These are phyloP conservation scores for Fragaria iinumae DNA, from an alignment of 306 rosid genomes.

Conservation along the genomic window DNA sequence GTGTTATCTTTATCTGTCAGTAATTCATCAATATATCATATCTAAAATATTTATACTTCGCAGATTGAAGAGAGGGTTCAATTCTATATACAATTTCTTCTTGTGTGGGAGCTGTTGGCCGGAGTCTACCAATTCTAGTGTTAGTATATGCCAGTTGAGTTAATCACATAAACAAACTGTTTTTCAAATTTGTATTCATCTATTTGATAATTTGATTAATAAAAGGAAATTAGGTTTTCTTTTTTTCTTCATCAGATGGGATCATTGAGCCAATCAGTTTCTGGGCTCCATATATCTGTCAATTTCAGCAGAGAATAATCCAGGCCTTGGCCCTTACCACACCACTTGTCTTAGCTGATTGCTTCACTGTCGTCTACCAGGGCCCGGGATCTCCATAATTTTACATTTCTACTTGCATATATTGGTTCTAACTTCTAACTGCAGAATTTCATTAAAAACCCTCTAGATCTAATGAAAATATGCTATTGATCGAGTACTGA, in stretches of 20 bases:
- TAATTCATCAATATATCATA: not conserved
- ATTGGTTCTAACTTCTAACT: not conserved
- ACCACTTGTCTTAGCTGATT: not conserved
- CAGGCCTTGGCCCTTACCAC: not conserved
- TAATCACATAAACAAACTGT: slow-evolving; percentile 22
- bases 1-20: not conserved
- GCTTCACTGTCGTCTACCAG: not conserved
- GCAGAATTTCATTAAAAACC: no score
- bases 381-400: not conserved
- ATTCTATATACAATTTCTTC: not conserved
- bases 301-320: slow-evolving; percentile 16
- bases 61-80: not conserved
- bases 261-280: slow-evolving; percentile 10
- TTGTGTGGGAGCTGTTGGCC: slow-evolving; percentile 16
- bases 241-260: slow-evolving; percentile 4
- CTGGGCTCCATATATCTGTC: slow-evolving; percentile 25
- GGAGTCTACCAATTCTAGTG: not conserved
- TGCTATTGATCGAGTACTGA: not conserved
- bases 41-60: not conserved
- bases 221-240: not conserved
- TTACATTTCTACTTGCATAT: not conserved
- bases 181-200: not conserved
- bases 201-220: not conserved
- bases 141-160: not conserved
- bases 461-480: not conserved